Evolutionary conservation across 352 stramenopile genomes (phyloP), one percentile per base, ranked within the genome.

Genomic region (Pythium volutum): DNA sequence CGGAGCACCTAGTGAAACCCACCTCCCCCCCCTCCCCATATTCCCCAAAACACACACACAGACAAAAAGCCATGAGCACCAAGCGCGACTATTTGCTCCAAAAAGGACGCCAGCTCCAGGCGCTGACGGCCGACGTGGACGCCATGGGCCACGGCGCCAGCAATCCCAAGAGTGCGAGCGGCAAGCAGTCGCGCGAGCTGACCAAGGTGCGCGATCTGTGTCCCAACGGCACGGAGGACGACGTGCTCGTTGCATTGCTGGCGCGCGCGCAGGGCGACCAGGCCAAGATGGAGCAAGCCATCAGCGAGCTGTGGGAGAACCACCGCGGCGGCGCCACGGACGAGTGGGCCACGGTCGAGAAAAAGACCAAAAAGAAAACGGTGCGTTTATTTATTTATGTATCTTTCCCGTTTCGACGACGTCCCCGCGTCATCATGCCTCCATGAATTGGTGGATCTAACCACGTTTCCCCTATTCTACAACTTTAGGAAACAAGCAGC

Each of bases 231-330:
- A 95, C 81, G 25, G 56, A 87, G 62, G 84, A 95, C 71, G 75
- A 39, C 48, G 78, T 86, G 67, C 91, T 95, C 60, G 67, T 82
- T 55, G 64, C 73, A 54, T 60, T 93, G 62, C 75, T 95, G 42
- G 73, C 73, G 49, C 73, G 88, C 70, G 79, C 79, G 69, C 89
- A 92, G 68, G 76, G 81, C 64, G 80, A 95, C 55, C 71, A 84
- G 29, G 69, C 79, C 46, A 74, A 74, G 61, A 93, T 89, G 54
- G 79, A 89, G 62, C 79, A 75, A 45, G 76, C 76, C 34, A 87
- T 95, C 45, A 95, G 75, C 47, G 85, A 95, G 68, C 66, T 95
- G 57, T 95, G 85, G 85, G 85, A 95, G 62, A 77, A 91, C 59
- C 70, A 90, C 68, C 83, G 76, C 64, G 78, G 79, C 49, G 70